Base-by-base conservation (phyloP, 495 filamentous ascomycete species). In the Talaromyces borbonicus region DNA sequence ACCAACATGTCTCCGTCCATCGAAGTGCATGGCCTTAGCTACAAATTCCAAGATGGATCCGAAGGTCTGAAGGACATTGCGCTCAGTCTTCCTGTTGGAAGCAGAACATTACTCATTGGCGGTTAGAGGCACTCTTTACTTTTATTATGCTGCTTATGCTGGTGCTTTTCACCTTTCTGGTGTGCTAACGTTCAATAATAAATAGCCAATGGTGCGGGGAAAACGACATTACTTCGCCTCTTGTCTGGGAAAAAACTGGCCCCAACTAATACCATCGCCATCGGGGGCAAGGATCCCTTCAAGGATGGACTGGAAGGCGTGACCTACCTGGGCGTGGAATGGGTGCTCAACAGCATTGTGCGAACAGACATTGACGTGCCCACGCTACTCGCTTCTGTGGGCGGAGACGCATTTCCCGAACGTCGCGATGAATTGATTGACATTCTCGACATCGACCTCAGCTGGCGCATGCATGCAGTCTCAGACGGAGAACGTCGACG, bases 291-390 rank as follows among this genome's bases (percentile, higher is more conserved):
- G 23, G 93, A 97, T 67, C 92, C 92, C 6, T 97, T 99, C 77
- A 83, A 83, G 54, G 75, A 85, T 18, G 78, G 79, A 8, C 74
- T 95, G 0, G 84, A 93, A 63, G 92, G 90, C 37, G 90, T 99
- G 20, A 95, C 89, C 39, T 99, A 99, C 62, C 82, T 99, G 5
- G 92, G 92, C 0, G 77, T 93, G 0, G 92, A 99, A 68, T 99
- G 93, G 93, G 93, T 97, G 9, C 78, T 97, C n/a, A 97, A 97
- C 68, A 83, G 81, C 26, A 93, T 96, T 54, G 93, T 97, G 27
- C 81, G 93, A 24, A 92, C 84, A 12, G 92, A 99, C 63, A 95
- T 98, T 49, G 87, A 84, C 31, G 89, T 98, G 2, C 76, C 75
- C 2, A 88, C 90, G 32, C 79, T 98, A 5, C 77, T 98, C 15